Base-by-base conservation (phyloP, 345 rosid genomes). In the Rhodamnia argentea region DNA sequence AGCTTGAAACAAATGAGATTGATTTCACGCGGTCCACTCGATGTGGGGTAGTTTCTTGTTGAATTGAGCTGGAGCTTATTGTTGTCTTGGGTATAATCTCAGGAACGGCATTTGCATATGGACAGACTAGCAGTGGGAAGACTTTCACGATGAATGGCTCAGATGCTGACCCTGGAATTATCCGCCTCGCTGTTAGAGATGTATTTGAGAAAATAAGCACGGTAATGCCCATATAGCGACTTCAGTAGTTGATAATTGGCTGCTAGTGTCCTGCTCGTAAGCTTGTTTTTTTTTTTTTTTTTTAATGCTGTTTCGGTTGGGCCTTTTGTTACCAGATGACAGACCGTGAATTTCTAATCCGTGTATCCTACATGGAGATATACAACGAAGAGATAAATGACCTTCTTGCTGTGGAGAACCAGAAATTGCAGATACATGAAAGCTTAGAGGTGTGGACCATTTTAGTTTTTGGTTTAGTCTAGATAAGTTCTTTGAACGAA, bases 71-170 rank as follows among this genome's bases (percentile, higher is more conserved):
- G 81, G 81, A 70, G 81, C 24, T 70, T 37, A 9, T 20, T 18
- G 81, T 70, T 70, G 81, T 20, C 7, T 18, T 18, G 47, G 26
- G 40, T 37, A 20, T 14, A 70, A 70, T 70, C n/a, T 76, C 88
- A 96, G 99, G 98, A 84, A 96, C 99, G 85, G 98, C 93, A 50
- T 97, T 97, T 94, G 99, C 98, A 24, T 96, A 97, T 88, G 99
- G 99, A 83, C 99, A 96, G 89, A 97, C 99, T 22, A 97, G 98
- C 91, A 97, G 99, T 88, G 99, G 99, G 32, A 97, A 97, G 88
- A 96, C 99, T 27, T 97, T 94, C 86, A 97, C 99, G 4, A 97
- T 97, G 98, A 97, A 96, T 50, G 99, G 99, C 84, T 93, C 99
- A 10, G 89, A 93, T 14, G 64, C 87, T 24, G 97, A 97, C 85